These are phyloP conservation scores for Auricularia heimuer DNA, from an alignment of 768 basidiomycete species.

Conservation along the genomic window DNA sequence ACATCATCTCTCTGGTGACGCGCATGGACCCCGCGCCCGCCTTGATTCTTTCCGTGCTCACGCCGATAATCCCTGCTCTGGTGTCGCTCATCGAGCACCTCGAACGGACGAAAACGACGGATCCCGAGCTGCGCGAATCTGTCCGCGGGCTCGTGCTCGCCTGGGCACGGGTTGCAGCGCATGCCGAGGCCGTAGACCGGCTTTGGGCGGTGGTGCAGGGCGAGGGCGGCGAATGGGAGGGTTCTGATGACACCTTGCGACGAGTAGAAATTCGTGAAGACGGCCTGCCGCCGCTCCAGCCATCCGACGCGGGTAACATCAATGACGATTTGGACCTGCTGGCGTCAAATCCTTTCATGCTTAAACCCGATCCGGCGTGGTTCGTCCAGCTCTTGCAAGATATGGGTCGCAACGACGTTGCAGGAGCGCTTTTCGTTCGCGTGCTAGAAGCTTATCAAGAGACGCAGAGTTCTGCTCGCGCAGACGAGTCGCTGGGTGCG, in stretches of 20 bases:
- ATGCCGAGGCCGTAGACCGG: slow-evolving; percentile 40
- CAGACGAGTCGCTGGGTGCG: slow-evolving; percentile 19
- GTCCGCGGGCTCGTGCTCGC: slow-evolving; percentile 52
- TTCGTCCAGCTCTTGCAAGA: slow-evolving; percentile 57
- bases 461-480: slow-evolving; percentile 21
- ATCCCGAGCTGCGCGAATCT: slow-evolving; percentile 52
- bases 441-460: slow-evolving; percentile 62
- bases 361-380: slow-evolving; percentile 68
- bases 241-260: slow-evolving; percentile 40
- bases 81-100: slow-evolving; percentile 55
- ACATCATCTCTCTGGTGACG: slow-evolving; percentile 46
- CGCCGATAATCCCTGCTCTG: slow-evolving; percentile 56
- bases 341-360: slow-evolving; percentile 48
- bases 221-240: slow-evolving; percentile 43
- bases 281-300: slow-evolving; percentile 1
- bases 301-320: slow-evolving; percentile 13
- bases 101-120: slow-evolving; percentile 44
- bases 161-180: slow-evolving; percentile 63
- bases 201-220: slow-evolving; percentile 52
- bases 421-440: slow-evolving; percentile 62
- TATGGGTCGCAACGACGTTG: slow-evolving; percentile 58
- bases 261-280: slow-evolving; percentile 20
- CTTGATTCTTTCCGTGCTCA: slow-evolving; percentile 51
- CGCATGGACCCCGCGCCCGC: slow-evolving; percentile 74
- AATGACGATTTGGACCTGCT: slow-evolving; percentile 32